Evolutionary conservation across 305 asterid genomes (phyloP).

Genomic region (Coffea humblotiana): DNA sequence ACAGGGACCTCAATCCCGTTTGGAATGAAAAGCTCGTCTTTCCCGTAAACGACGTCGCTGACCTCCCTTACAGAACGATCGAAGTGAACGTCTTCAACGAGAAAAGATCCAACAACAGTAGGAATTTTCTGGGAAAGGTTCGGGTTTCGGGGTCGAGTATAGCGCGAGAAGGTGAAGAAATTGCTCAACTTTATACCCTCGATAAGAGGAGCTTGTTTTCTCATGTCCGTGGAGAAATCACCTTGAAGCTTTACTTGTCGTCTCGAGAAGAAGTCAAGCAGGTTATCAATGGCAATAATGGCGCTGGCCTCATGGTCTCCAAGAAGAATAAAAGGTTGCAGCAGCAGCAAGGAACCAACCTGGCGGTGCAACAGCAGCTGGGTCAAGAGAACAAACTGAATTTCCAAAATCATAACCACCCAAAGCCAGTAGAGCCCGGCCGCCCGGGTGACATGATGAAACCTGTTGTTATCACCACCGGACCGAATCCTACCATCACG

Average conservation of each 20-base stretch:
- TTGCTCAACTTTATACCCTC: conserved; percentile 65
- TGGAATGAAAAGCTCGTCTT: conserved; percentile 91
- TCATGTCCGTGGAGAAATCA: conserved; percentile 81
- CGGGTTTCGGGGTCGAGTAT: conserved; percentile 61
- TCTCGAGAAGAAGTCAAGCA: conserved; percentile 64
- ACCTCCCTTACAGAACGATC: conserved; percentile 76
- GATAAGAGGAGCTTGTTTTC: conserved; percentile 82
- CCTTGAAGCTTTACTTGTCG: conserved; percentile 64
- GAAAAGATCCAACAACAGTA: conserved; percentile 59
- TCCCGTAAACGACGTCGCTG: conserved; percentile 63
- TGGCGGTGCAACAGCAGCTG: conserved; percentile 38
- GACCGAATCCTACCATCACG: conserved; percentile 46
- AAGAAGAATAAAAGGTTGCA: conserved; percentile 69
- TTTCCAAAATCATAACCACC: conserved; percentile 43
- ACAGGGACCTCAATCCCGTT: conserved; percentile 73
- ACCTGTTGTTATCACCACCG: conserved; percentile 64
- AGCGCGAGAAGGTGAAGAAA: conserved; percentile 57
- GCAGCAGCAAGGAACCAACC: conserved; percentile 38
- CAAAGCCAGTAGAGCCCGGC: conserved; percentile 50
- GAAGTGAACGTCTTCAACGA: conserved; percentile 83
- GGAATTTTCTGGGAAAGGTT: conserved; percentile 77
- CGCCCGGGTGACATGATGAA: conserved; percentile 54
- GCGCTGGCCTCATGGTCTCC: conserved; percentile 15
- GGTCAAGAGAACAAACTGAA: conserved; percentile 39
- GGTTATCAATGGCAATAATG: conserved; percentile 29